These are phyloP conservation scores for Neonectria coccinea DNA, from an alignment of 2,329 filamentous ascomycete genomes.

Conservation along the genomic window DNA sequence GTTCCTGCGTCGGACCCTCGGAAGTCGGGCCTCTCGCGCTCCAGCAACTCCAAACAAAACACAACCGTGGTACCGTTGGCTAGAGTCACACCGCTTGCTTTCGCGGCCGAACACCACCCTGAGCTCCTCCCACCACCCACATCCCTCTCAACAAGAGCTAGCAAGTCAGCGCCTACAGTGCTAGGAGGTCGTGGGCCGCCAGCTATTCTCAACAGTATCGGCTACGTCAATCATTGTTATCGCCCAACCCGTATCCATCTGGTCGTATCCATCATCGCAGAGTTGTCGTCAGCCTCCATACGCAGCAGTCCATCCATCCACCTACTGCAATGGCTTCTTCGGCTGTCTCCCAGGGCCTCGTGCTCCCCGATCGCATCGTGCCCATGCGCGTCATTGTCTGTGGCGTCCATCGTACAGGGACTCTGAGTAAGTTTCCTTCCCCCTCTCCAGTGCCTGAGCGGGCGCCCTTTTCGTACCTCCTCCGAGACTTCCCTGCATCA, in stretches of 20 bases:
- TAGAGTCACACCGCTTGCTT: slow-evolving; percentile 6
- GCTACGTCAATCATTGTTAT: not conserved
- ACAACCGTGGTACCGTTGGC: not conserved
- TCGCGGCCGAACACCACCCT: not conserved
- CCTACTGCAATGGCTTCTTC: slow-evolving; percentile 29
- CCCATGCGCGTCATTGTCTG: slow-evolving; percentile 57
- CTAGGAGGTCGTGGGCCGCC: slow-evolving; percentile 7
- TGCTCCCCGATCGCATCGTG: slow-evolving; percentile 47
- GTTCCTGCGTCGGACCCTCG: not conserved
- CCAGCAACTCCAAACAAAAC: slow-evolving; percentile 1
- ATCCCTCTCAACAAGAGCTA: slow-evolving; percentile 1
- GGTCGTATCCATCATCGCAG: not conserved
- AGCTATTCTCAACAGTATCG: slow-evolving; percentile 7
- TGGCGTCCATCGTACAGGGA: slow-evolving; percentile 54
- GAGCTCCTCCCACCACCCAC: not conserved
- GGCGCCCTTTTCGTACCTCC: slow-evolving; percentile 1
- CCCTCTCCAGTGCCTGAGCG: not conserved
- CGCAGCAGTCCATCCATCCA: not conserved
- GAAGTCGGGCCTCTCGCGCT: not conserved
- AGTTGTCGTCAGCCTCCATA: slow-evolving; percentile 12
- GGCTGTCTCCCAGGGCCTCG: slow-evolving; percentile 22
- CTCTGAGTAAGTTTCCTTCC: slow-evolving; percentile 49
- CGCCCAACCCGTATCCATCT: slow-evolving; percentile 1
- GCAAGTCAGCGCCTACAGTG: not conserved
- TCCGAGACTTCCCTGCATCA: slow-evolving; percentile 11